Evolutionary conservation across 2,329 filamentous ascomycete genomes (phyloP).

Genomic region (Beauveria sp.): DNA sequence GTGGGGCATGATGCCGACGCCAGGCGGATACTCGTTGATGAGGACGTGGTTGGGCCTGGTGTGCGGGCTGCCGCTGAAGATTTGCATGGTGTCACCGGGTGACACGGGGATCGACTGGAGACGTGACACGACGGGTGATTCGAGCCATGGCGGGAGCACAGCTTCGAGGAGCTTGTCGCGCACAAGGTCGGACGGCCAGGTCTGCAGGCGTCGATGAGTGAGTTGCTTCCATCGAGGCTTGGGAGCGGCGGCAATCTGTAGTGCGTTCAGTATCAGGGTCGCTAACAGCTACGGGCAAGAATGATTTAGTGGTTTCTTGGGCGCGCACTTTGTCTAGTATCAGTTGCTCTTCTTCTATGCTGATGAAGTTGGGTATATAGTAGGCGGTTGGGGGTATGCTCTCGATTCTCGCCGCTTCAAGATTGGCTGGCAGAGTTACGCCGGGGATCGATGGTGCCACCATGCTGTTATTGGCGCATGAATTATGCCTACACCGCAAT

Average conservation of each 20-base stretch:
- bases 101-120: slow-evolving; percentile 42
- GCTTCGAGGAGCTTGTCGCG: slow-evolving; percentile 68
- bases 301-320: not conserved
- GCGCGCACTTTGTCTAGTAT: slow-evolving; percentile 61
- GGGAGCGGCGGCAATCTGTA: slow-evolving; percentile 54
- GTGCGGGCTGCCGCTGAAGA: slow-evolving; percentile 64
- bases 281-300: not conserved
- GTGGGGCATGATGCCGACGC: slow-evolving; percentile 94
- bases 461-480: not conserved
- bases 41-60: slow-evolving; percentile 78
- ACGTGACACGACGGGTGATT: slow-evolving; percentile 59
- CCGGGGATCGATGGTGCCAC: slow-evolving; percentile 2
- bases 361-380: slow-evolving; percentile 84
- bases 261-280: not conserved
- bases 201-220: slow-evolving; percentile 82
- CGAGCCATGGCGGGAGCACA: slow-evolving; percentile 68
- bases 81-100: slow-evolving; percentile 22
- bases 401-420: slow-evolving; percentile 45
- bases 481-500: not conserved
- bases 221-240: slow-evolving; percentile 80
- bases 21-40: slow-evolving; percentile 83
- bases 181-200: slow-evolving; percentile 78
- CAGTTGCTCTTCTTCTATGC: slow-evolving; percentile 59
- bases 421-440: slow-evolving; percentile 34
- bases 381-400: slow-evolving; percentile 59